Evolutionary conservation across 2,329 filamentous ascomycete genomes (phyloP).

Genomic region (Colletotrichum echinochloae): DNA sequence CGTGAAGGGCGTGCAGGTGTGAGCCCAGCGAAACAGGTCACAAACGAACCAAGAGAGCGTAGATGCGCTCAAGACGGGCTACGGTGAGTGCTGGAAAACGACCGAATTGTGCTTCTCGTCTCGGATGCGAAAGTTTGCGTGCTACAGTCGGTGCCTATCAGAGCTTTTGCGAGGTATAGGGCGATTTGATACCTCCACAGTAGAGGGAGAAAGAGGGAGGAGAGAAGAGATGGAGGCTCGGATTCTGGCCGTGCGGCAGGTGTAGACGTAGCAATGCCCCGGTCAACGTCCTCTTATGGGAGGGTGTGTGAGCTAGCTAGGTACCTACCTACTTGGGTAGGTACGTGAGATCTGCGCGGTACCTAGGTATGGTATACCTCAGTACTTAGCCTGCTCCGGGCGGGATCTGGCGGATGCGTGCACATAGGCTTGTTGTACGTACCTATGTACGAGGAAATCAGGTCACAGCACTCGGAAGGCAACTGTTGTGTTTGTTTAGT

Average conservation of each 20-base stretch:
- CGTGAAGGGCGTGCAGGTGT: conserved; percentile 26
- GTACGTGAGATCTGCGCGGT: background rate
- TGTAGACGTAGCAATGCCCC: conserved; percentile 28
- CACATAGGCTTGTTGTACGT: background rate
- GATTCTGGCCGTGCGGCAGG: conserved; percentile 39
- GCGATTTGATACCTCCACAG: conserved; percentile 30
- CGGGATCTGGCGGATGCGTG: background rate
- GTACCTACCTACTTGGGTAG: conserved; percentile 10
- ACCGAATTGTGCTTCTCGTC: background rate
- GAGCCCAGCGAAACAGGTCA: conserved; percentile 17
- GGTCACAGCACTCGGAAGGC: background rate
- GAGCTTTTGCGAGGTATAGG: conserved; percentile 27
- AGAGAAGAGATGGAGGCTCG: conserved; percentile 39
- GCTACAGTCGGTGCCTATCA: conserved; percentile 23
- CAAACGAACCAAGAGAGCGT: background rate
- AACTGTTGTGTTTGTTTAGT: background rate
- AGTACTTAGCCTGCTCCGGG: conserved; percentile 1
- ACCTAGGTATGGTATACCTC: too few species aligned
- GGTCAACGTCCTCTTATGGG: background rate
- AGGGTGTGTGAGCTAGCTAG: too few species aligned
- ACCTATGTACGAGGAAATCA: background rate
- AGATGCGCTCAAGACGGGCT: conserved; percentile 14
- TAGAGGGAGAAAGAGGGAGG: conserved; percentile 14
- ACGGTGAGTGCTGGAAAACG: background rate
- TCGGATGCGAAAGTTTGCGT: conserved; percentile 20